Conservation (phyloP, 495 filamentous ascomycete genomes). For the Talaromyces borbonicus region DNA sequence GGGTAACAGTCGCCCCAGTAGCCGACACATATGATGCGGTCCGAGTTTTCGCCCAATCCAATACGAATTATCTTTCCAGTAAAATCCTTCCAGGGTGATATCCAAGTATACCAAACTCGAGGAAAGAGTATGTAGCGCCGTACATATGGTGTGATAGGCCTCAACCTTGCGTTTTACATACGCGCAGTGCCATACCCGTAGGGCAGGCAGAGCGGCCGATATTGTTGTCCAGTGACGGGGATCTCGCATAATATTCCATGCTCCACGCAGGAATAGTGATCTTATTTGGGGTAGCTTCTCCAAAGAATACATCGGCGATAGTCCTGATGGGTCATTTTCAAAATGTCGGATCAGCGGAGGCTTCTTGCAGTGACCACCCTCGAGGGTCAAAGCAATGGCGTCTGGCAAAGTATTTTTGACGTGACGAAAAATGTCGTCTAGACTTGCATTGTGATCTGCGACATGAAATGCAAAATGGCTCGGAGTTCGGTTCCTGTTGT, state of each 20-base stretch:
- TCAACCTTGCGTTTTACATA: constrained; percentile 61
- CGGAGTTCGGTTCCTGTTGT: constrained; percentile 14
- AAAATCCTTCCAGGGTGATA: constrained; percentile 58
- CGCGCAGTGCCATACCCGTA: constrained; percentile 61
- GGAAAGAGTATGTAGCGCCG: constrained; percentile 43
- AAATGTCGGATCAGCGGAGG: constrained; percentile 55
- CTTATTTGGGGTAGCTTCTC: constrained; percentile 35
- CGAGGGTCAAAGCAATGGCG: constrained; percentile 56
- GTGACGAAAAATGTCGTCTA: constrained; percentile 57
- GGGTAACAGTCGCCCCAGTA: constrained; percentile 43
- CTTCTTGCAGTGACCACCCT: constrained; percentile 65
- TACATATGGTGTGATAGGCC: constrained; percentile 54
- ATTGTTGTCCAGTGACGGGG: constrained; percentile 52
- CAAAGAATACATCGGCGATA: constrained; percentile 23
- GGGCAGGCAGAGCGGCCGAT: constrained; percentile 47
- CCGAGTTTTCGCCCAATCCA: constrained; percentile 13
- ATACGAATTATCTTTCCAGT: constrained; percentile 40
- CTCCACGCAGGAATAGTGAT: constrained; percentile 59
- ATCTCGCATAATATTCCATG: constrained; percentile 67
- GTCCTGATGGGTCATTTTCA: constrained; percentile 15
- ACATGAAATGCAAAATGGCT: constrained; percentile 39
- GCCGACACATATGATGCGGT: constrained; percentile 42
- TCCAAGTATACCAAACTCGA: constrained; percentile 48
- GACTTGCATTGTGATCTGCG: constrained; percentile 48
- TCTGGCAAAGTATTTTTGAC: constrained; percentile 46